Evolutionary conservation across 768 basidiomycete genomes (phyloP).

Genomic region (Boletellus ananiceps): DNA sequence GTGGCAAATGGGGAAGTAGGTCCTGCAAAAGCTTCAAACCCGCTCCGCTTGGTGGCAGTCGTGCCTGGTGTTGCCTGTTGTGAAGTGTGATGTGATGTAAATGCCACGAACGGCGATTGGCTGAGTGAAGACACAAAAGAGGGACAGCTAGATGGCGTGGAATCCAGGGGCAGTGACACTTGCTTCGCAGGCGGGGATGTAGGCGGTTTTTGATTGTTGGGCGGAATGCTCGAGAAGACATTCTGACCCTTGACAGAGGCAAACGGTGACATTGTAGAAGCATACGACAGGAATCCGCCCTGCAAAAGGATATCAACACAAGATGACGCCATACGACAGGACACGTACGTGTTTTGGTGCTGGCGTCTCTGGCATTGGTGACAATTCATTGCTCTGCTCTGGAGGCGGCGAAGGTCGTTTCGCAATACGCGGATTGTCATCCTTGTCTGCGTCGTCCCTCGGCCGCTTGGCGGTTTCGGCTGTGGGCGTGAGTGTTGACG

Average conservation of each 20-base stretch:
- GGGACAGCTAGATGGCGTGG: constrained; percentile 15
- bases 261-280: constrained; percentile 70
- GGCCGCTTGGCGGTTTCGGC: constrained; percentile 50
- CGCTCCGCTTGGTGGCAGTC: constrained; percentile 46
- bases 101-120: constrained; percentile 20
- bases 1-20: constrained; percentile 47
- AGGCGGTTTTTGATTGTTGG: constrained; percentile 27
- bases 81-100: constrained; percentile 14
- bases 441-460: constrained; percentile 58
- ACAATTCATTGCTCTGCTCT: constrained; percentile 35
- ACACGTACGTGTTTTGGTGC: constrained; percentile 46
- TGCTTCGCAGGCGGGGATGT: constrained; percentile 23
- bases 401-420: constrained; percentile 69
- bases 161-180: constrained; percentile 19
- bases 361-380: constrained; percentile 22
- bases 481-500: constrained; percentile 19
- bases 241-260: constrained; percentile 68
- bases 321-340: constrained; percentile 5
- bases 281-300: constrained; percentile 80
- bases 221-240: constrained; percentile 31
- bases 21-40: constrained; percentile 55
- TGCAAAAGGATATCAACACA: constrained; percentile 23
- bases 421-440: constrained; percentile 56
- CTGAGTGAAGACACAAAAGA: constrained; percentile 21
- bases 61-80: constrained; percentile 21